Percentiles rank a stretch among this genome's conserved stretches.
phyloP scores from a whole-genome alignment of 176 grass and related monocot species.

The Poa pratensis region DNA sequence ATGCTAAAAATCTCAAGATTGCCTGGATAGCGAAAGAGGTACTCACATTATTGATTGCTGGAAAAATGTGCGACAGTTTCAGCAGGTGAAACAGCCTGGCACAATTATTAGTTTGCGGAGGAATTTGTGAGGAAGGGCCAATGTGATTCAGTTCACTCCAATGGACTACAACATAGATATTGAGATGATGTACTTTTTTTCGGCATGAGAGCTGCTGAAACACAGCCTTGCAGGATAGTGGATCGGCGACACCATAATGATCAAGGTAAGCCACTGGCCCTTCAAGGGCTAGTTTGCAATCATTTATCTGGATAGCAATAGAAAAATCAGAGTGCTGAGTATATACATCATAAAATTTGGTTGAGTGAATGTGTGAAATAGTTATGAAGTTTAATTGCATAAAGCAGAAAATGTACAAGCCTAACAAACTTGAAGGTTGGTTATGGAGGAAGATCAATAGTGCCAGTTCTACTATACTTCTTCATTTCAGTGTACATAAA shows the following conservation, averaged over 20 bases:
- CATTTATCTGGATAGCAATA: slow-evolving; percentile 57
- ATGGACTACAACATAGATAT: slow-evolving; percentile 64
- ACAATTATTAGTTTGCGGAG: slow-evolving; percentile 51
- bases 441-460: slow-evolving; percentile 29
- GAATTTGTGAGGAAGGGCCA: slow-evolving; percentile 48
- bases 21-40: background rate
- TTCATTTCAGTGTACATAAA: slow-evolving; percentile 33
- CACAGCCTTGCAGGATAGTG: slow-evolving; percentile 67
- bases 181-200: slow-evolving; percentile 56
- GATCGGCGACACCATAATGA: slow-evolving; percentile 52
- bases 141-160: slow-evolving; percentile 57
- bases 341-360: slow-evolving; percentile 10
- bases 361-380: background rate
- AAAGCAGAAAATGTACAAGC: slow-evolving; percentile 8
- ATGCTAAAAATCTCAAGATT: slow-evolving; percentile 10
- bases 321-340: slow-evolving; percentile 13
- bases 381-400: slow-evolving; percentile 1
- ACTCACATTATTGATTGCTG: slow-evolving; percentile 63
- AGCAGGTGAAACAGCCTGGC: slow-evolving; percentile 63
- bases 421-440: background rate
- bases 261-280: slow-evolving; percentile 61
- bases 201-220: slow-evolving; percentile 60
- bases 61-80: slow-evolving; percentile 80
- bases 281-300: slow-evolving; percentile 86
- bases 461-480: background rate